Percentiles rank a stretch among this genome's conserved stretches.
phyloP scores from a whole-genome alignment of 352 stramenopile species.

The Phytophthora meadii region DNA sequence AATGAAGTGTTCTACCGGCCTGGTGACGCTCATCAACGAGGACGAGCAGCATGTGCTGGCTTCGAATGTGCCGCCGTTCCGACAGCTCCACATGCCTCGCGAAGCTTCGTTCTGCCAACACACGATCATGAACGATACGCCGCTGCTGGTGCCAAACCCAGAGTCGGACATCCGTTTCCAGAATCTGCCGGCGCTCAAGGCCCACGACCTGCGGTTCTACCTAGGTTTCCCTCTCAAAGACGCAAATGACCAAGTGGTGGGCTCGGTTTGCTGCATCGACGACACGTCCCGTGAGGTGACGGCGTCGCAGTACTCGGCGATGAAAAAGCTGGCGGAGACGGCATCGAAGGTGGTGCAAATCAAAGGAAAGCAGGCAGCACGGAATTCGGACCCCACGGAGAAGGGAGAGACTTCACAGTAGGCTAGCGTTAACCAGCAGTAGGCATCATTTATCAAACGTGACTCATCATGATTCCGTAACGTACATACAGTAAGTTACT shows the following conservation, averaged over 20 bases:
- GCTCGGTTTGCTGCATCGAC: constrained; percentile 72
- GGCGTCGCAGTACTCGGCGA: constrained; percentile 62
- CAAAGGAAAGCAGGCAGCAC: constrained; percentile 31
- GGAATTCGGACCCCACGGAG: neutral
- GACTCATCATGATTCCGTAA: neutral
- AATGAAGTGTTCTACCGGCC: constrained; percentile 57
- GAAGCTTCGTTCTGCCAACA: constrained; percentile 75
- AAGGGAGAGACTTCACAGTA: constrained; percentile 9
- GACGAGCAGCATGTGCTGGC: constrained; percentile 58
- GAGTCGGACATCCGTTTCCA: constrained; percentile 78
- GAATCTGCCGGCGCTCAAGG: constrained; percentile 38
- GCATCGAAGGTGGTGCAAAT: constrained; percentile 52
- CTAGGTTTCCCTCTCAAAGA: constrained; percentile 51
- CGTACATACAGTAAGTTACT: neutral
- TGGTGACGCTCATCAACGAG: constrained; percentile 67
- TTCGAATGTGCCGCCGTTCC: constrained; percentile 37
- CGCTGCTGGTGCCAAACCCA: constrained; percentile 60
- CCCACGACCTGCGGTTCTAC: constrained; percentile 50
- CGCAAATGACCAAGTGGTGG: constrained; percentile 56
- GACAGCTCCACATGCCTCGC: constrained; percentile 51
- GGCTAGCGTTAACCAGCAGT: constrained; percentile 2
- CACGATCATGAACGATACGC: constrained; percentile 69
- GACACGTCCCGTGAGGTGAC: constrained; percentile 50
- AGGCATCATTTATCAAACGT: constrained; percentile 31
- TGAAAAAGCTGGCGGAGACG: constrained; percentile 56